Evolutionary conservation across 1,139 yeast species (phyloP).

Genomic region (Diutina ranongensis): DNA sequence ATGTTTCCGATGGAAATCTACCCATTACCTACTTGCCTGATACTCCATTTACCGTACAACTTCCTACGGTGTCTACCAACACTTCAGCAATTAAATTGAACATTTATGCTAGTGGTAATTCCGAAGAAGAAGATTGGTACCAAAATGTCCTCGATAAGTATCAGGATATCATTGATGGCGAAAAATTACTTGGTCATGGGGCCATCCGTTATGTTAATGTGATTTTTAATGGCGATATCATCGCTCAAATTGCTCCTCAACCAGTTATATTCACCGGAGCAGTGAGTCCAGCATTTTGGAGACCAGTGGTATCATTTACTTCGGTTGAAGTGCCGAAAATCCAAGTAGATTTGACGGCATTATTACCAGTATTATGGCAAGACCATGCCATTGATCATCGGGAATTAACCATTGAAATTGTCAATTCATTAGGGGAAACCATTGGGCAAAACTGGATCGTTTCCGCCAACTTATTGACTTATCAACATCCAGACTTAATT

Average conservation of each 20-base stretch:
- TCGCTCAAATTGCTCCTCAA: conserved; percentile 42
- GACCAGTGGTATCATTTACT: conserved; percentile 58
- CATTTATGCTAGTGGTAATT: conserved; percentile 63
- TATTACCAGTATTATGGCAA: conserved; percentile 12
- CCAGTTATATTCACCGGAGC: conserved; percentile 11
- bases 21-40: conserved; percentile 25
- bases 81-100: conserved; percentile 50
- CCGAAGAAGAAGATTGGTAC: conserved; percentile 81
- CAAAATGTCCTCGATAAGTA: conserved; percentile 44
- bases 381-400: conserved; percentile 14
- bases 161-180: conserved; percentile 12
- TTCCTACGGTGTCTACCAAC: conserved; percentile 34
- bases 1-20: conserved; percentile 7
- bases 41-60: conserved; percentile 19
- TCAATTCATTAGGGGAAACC: conserved; percentile 45
- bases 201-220: conserved; percentile 48
- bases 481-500: conserved; percentile 37
- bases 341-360: conserved; percentile 10
- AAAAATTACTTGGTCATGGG: conserved; percentile 45
- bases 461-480: conserved; percentile 49
- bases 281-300: conserved; percentile 35
- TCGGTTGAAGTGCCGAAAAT: conserved; percentile 51
- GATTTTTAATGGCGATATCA: conserved; percentile 35
- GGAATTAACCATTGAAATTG: conserved; percentile 35
- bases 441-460: conserved; percentile 62